Conservation (phyloP, 495 filamentous ascomycete genomes). For the Annulohypoxylon nitens region DNA sequence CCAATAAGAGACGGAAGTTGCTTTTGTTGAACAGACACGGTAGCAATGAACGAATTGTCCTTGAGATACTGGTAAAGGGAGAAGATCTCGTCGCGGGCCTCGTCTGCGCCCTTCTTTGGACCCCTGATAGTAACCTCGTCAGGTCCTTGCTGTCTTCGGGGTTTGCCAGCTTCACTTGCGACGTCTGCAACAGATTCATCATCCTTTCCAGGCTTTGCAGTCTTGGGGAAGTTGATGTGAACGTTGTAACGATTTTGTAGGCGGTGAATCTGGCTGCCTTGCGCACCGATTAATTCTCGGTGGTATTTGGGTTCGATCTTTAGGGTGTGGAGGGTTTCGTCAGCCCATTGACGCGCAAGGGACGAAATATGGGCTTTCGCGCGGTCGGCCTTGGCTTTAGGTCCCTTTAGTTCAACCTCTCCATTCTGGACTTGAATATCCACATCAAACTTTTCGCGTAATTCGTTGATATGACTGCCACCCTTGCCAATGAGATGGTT, state of each 20-base stretch:
- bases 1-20: slow-evolving; percentile 93
- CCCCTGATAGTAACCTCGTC: slow-evolving; percentile 94
- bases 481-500: slow-evolving; percentile 93
- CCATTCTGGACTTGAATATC: slow-evolving; percentile 91
- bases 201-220: slow-evolving; percentile 70
- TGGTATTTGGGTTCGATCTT: slow-evolving; percentile 92
- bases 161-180: slow-evolving; percentile 77
- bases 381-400: slow-evolving; percentile 78
- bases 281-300: slow-evolving; percentile 88
- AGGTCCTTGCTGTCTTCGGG: slow-evolving; percentile 77
- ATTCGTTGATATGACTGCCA: slow-evolving; percentile 92
- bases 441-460: slow-evolving; percentile 97
- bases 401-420: slow-evolving; percentile 71
- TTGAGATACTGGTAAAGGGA: slow-evolving; percentile 86
- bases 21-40: slow-evolving; percentile 85
- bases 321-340: slow-evolving; percentile 85
- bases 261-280: slow-evolving; percentile 91
- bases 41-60: slow-evolving; percentile 82
- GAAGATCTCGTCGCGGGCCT: slow-evolving; percentile 88
- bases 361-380: slow-evolving; percentile 81
- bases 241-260: slow-evolving; percentile 91
- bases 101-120: slow-evolving; percentile 89
- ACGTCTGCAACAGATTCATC: slow-evolving; percentile 76
- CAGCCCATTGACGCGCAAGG: slow-evolving; percentile 82
- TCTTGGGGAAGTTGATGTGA: slow-evolving; percentile 91